Conservation (phyloP, 768 basidiomycete species). For the Boletus barrowsii region DNA sequence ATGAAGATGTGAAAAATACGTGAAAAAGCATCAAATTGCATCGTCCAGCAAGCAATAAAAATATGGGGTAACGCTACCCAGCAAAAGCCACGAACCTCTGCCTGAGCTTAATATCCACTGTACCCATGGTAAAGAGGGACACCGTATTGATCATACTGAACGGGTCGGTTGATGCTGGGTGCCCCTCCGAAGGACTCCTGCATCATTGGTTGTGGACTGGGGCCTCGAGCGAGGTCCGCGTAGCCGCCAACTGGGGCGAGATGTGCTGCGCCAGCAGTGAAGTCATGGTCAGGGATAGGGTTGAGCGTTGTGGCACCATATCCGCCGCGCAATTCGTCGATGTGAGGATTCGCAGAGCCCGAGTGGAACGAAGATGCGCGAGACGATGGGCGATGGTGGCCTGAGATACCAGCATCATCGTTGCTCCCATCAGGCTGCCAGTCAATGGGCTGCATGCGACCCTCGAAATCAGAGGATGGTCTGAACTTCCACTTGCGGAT, state of each 20-base stretch:
- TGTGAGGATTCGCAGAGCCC: slow-evolving; percentile 35
- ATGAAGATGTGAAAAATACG: neutral
- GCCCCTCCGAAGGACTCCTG: slow-evolving; percentile 35
- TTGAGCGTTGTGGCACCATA: slow-evolving; percentile 32
- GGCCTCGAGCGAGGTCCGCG: slow-evolving; percentile 75
- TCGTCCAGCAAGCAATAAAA: slow-evolving; percentile 33
- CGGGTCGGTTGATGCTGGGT: slow-evolving; percentile 44
- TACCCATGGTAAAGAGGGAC: slow-evolving; percentile 59
- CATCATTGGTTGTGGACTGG: slow-evolving; percentile 62
- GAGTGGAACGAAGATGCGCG: slow-evolving; percentile 72
- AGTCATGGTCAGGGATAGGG: slow-evolving; percentile 71
- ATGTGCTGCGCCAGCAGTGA: slow-evolving; percentile 57
- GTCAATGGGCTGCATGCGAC: slow-evolving; percentile 83
- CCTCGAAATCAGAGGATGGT: slow-evolving; percentile 75
- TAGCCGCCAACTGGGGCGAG: slow-evolving; percentile 76
- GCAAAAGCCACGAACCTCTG: neutral
- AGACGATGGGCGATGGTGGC: slow-evolving; percentile 50
- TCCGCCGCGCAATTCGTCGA: slow-evolving; percentile 30
- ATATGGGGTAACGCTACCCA: neutral
- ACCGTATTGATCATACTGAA: slow-evolving; percentile 50
- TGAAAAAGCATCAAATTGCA: slow-evolving; percentile 12
- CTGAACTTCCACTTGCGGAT: slow-evolving; percentile 92
- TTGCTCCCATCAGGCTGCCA: slow-evolving; percentile 66
- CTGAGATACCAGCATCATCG: slow-evolving; percentile 44
- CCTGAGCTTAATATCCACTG: slow-evolving; percentile 18